Evolutionary conservation across 345 rosid genomes (phyloP).

Genomic region (Excoecaria cochinchinensis): DNA sequence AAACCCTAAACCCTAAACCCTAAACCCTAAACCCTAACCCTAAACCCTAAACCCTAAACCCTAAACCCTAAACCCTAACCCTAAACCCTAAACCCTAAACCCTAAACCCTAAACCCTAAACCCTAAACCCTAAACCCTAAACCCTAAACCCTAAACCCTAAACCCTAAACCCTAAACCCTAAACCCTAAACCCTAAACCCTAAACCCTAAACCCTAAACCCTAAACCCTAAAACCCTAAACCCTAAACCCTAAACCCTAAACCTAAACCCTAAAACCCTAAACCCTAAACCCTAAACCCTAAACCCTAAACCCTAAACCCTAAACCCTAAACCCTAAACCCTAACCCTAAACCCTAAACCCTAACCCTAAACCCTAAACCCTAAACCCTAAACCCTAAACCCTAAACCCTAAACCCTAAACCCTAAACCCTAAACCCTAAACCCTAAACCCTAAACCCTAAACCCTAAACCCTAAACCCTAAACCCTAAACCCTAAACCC

Average conservation of each 20-base stretch:
- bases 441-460: constrained; percentile 16
- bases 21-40: constrained; percentile 15
- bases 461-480: constrained; percentile 9
- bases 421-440: constrained; percentile 15
- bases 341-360: constrained; percentile 12
- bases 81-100: constrained; percentile 19
- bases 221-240: background rate
- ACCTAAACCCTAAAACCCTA: constrained; percentile 8
- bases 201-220: background rate
- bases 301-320: constrained; percentile 21
- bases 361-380: constrained; percentile 7
- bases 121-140: constrained; percentile 4
- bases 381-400: constrained; percentile 11
- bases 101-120: constrained; percentile 22
- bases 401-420: constrained; percentile 14
- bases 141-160: constrained; percentile 25
- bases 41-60: constrained; percentile 5
- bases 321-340: constrained; percentile 18
- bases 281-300: constrained; percentile 12
- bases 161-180: constrained; percentile 21
- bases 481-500: constrained; percentile 10
- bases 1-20: constrained; percentile 2
- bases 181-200: constrained; percentile 11
- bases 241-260: constrained; percentile 12
- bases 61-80: background rate